Conservation (phyloP, 495 filamentous ascomycete species). For the Lasiosphaeria ovina region DNA sequence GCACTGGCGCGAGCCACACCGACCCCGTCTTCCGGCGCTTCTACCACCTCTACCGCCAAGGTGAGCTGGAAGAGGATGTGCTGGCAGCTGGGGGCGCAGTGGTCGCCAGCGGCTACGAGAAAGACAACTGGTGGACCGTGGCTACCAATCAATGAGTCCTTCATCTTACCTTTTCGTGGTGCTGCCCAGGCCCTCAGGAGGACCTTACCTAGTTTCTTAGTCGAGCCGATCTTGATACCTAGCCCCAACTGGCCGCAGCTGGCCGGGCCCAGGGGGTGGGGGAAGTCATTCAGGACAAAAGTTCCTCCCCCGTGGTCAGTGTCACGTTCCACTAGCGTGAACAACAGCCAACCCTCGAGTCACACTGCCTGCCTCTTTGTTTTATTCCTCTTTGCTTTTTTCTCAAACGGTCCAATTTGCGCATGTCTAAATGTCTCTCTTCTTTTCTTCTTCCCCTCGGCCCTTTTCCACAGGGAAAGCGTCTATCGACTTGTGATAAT, state of each 20-base stretch:
- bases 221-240: not conserved
- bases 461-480: too few relatives aligned
- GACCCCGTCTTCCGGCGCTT: conserved; percentile 76
- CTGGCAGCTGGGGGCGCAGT: conserved; percentile 70
- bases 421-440: not conserved
- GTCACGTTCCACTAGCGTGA: not conserved
- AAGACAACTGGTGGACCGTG: conserved; percentile 94
- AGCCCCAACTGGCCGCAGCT: conserved; percentile 9
- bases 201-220: not conserved
- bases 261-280: not conserved
- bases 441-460: not conserved
- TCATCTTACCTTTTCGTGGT: too few relatives aligned
- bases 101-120: conserved; percentile 85
- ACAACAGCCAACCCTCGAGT: not conserved
- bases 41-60: conserved; percentile 88
- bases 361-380: too few relatives aligned
- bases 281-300: not conserved
- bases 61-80: conserved; percentile 84
- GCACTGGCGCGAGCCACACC: conserved; percentile 15
- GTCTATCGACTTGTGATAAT: too few relatives aligned
- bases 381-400: not conserved
- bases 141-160: conserved; percentile 26
- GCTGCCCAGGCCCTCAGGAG: not conserved
- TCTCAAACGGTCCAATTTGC: not conserved
- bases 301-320: not conserved